These are phyloP conservation scores for Suillus hirtellus DNA, from an alignment of 768 basidiomycete genomes.

Conservation along the genomic window DNA sequence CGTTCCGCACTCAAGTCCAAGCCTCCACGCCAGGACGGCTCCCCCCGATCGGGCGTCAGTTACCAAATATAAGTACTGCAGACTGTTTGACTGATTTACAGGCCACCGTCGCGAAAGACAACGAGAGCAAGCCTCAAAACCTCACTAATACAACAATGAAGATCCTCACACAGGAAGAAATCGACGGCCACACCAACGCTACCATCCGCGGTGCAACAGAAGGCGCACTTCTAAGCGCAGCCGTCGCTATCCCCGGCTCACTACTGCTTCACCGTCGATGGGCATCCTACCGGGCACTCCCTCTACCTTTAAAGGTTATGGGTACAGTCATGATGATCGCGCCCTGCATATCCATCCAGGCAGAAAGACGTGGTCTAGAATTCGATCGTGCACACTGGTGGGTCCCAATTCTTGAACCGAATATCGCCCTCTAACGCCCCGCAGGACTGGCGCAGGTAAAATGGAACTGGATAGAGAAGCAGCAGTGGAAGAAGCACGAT, in stretches of 20 bases:
- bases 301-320: conserved; percentile 66
- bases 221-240: conserved; percentile 47
- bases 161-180: conserved; percentile 46
- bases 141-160: conserved; percentile 21
- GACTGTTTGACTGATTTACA: background rate
- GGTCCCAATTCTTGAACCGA: background rate
- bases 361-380: conserved; percentile 65
- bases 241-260: conserved; percentile 51
- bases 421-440: background rate
- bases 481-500: conserved; percentile 37
- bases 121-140: background rate
- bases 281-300: conserved; percentile 63
- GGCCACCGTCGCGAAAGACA: background rate
- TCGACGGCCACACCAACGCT: conserved; percentile 53
- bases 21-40: no score
- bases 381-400: conserved; percentile 37
- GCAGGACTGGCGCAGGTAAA: conserved; percentile 43
- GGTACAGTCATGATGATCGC: conserved; percentile 67
- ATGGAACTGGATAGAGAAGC: conserved; percentile 53
- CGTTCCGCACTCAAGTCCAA: background rate
- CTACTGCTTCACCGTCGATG: conserved; percentile 51
- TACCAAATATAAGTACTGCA: background rate
- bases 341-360: conserved; percentile 69
- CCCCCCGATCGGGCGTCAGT: no score
- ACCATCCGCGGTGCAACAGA: conserved; percentile 64